Evolutionary conservation across 2,329 filamentous ascomycete genomes (phyloP), one percentile per base, ranked within the genome.

Genomic region (Cercospora brassicicola): DNA sequence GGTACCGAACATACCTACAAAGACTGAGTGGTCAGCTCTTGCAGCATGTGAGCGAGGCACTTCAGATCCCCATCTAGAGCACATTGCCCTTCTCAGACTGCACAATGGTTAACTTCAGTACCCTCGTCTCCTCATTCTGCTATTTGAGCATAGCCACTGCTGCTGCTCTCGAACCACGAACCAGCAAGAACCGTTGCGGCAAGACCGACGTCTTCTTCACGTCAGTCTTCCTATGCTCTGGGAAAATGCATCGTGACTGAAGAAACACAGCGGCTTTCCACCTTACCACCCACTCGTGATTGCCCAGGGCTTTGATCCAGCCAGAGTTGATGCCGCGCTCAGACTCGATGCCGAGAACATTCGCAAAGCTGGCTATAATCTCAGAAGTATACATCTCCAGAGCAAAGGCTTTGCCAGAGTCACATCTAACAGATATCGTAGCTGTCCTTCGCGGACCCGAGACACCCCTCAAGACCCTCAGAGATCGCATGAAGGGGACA

Each of bases 151-250:
- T 51, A 7, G 59, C 42, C 8, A 11, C 11, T 11, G 13, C 42
- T 7, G 59, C 59, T 42, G 36, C 42, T 2, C 20, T 51, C 15
- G 59, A 48, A 51, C 7, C 59, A 30, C 7, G 39, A 42, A 31
- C 18, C 15, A 33, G 39, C 59, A 62, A 48, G 42, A 51, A 62
- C 26, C 39, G 59, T 2, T 62, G 59, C n/a, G 59, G 59, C 36
- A 51, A 62, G 42, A 48, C 42, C 23, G 59, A 62, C 10, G 23
- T 62, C 20, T 62, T 48, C 59, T 51, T 62, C 42, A 62, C 59
- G 59, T 62, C 15, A 62, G 59, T 51, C 15, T n/a, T 42, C 3
- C 1, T 23, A 62, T 23, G 4, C 15, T 30, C 28, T 23, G 30
- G 15, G 1, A 2, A 10, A 3, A 7, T 3, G 30, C 55, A 23